Base-by-base conservation (phyloP, 208 protist genomes). In the Wallacemonas rigidus region DNA sequence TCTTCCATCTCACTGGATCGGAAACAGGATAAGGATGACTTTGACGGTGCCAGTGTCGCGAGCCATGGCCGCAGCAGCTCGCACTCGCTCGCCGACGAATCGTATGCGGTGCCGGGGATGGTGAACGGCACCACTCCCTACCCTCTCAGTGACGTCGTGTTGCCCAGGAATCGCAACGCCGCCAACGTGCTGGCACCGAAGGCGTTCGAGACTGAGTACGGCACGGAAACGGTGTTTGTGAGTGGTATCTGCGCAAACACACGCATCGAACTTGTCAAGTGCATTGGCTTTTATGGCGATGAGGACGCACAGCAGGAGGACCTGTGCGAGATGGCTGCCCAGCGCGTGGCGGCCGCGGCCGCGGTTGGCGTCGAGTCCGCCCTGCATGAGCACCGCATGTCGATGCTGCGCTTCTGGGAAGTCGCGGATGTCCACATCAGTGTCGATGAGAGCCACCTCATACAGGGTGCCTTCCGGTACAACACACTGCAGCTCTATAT, bases 401-500 rank as follows among this genome's bases (percentile, higher is more conserved):
- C 73, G 26, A 87, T 97, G 83, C 72, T 71, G 44, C 74, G 71
- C 17, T 94, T 95, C 72, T 97, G 90, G 89, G 82, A 91, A 17
- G 64, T 72, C 2, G 79, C 82, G 3, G 89, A 94, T 69, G 78
- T 97, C 41, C 71, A 76, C n/a, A 69, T 92, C 11, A 79, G 82
- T n/a, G 4, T 71, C 15, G 56, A 58, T 6, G 77, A 77, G 47
- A 76, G 71, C n/a, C 56, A 67, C 26, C 62, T 70, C 39, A 71
- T 97, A 17, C 90, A 96, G 50, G 88, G 90, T 1, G 90, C 88
- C 1, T 77, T 95, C 44, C 88, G 89, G 39, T 97, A 92, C 75
- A 96, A 96, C 74, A 87, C 94, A 44, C 78, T 96, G 14, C 90
- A 97, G 51, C 75, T 96, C 0, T 77, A 77, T 67, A 94, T 89